These are phyloP conservation scores for Yarrowia keelungensis DNA, from an alignment of 805 yeast species.

Conservation along the genomic window DNA sequence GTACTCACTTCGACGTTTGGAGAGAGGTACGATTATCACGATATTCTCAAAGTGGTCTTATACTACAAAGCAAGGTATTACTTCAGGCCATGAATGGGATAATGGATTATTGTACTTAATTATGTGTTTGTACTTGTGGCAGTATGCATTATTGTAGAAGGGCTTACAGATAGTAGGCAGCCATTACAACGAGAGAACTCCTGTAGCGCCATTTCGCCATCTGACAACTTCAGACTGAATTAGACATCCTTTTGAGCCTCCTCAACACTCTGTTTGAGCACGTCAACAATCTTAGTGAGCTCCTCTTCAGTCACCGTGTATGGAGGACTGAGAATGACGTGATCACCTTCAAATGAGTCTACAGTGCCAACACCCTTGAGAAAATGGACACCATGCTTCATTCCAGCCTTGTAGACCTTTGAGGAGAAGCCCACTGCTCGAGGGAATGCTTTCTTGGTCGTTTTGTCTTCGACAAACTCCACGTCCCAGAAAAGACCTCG, in stretches of 20 bases:
- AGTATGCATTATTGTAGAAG: too few species aligned
- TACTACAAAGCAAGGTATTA: too few species aligned
- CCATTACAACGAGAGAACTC: too few species aligned
- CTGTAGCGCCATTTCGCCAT: too few species aligned
- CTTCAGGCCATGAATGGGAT: too few species aligned
- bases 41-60: too few species aligned
- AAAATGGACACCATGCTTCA: slow-evolving; percentile 19
- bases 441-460: slow-evolving; percentile 54
- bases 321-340: slow-evolving; percentile 21
- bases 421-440: not conserved
- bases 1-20: too few species aligned
- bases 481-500: slow-evolving; percentile 66
- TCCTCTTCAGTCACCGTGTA: slow-evolving; percentile 17
- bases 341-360: slow-evolving; percentile 21
- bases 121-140: too few species aligned
- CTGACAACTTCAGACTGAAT: too few species aligned
- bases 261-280: not conserved
- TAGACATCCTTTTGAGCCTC: not conserved
- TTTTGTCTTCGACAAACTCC: slow-evolving; percentile 62
- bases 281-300: not conserved
- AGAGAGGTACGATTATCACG: too few species aligned
- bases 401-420: slow-evolving; percentile 14
- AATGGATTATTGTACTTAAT: too few species aligned
- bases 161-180: too few species aligned
- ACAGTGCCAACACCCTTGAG: slow-evolving; percentile 11